Conservation (phyloP, 768 basidiomycete species). For the Tricholoma sp. region DNA sequence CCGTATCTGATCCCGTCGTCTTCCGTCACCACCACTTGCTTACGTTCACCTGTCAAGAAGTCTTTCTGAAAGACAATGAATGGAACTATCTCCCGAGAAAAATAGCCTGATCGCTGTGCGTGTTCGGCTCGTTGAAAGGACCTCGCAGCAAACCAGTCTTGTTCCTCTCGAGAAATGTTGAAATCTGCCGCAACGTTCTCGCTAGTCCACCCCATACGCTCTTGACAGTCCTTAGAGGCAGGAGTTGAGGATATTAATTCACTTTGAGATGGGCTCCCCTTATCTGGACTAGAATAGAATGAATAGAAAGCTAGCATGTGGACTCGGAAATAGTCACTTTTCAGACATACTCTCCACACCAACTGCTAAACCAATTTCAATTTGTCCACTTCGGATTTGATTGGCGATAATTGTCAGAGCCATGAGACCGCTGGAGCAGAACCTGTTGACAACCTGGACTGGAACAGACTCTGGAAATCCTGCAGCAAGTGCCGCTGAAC, state of each 20-base stretch:
- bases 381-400: slow-evolving; percentile 71
- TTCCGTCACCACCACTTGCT: slow-evolving; percentile 48
- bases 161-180: slow-evolving; percentile 64
- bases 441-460: slow-evolving; percentile 69
- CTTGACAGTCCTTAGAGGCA: slow-evolving; percentile 53
- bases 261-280: slow-evolving; percentile 54
- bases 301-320: background rate
- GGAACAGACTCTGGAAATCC: slow-evolving; percentile 79
- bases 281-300: slow-evolving; percentile 48
- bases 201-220: slow-evolving; percentile 88
- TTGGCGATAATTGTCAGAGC: slow-evolving; percentile 74
- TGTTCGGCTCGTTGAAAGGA: slow-evolving; percentile 78
- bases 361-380: slow-evolving; percentile 73
- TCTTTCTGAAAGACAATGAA: slow-evolving; percentile 64
- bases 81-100: slow-evolving; percentile 69
- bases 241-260: slow-evolving; percentile 54
- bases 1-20: slow-evolving; percentile 80
- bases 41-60: slow-evolving; percentile 46
- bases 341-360: slow-evolving; percentile 88
- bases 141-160: slow-evolving; percentile 68
- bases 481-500: slow-evolving; percentile 72
- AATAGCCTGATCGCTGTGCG: slow-evolving; percentile 64
- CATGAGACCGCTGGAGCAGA: slow-evolving; percentile 87
- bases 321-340: slow-evolving; percentile 39
- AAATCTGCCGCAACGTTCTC: slow-evolving; percentile 82